These are phyloP conservation scores for Chytriomyces hyalinus DNA, from an alignment of 192 early-diverging fungal species.

Conservation along the genomic window DNA sequence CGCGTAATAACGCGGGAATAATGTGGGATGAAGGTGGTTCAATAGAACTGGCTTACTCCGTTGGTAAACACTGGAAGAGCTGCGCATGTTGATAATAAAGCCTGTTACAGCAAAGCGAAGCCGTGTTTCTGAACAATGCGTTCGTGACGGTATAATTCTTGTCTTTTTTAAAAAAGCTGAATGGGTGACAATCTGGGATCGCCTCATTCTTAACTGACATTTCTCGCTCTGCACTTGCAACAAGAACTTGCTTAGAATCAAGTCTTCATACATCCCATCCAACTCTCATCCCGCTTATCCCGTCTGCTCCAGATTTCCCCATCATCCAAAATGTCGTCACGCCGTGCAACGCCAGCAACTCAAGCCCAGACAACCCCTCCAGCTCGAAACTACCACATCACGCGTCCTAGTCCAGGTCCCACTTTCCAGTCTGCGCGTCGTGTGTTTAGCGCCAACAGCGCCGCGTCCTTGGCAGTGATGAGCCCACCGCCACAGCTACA, in stretches of 20 bases:
- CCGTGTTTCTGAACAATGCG: no score
- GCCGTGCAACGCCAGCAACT: no score
- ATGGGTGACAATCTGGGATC: no score
- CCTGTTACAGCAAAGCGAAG: no score
- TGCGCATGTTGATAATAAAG: no score
- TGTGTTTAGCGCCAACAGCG: constrained; percentile 17
- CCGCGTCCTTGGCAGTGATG: not conserved
- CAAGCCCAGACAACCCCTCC: not conserved
- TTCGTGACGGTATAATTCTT: no score
- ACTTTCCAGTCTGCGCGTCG: constrained; percentile 22
- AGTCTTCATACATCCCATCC: no score
- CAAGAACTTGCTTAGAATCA: not conserved
- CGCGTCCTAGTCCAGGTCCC: not conserved
- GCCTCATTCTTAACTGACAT: no score
- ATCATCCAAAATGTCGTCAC: not conserved
- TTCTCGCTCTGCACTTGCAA: no score
- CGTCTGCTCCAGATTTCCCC: not conserved
- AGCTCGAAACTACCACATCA: constrained; percentile 10
- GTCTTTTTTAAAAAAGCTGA: no score
- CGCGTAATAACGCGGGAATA: constrained; percentile 39
- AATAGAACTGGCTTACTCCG: no score
- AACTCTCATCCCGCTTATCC: not conserved
- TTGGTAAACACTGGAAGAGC: no score
- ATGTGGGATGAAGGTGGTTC: not conserved
- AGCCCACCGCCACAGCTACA: not conserved